Evolutionary conservation across 202 grass and related monocot species (phyloP).

Genomic region (Saccharum hybrid): DNA sequence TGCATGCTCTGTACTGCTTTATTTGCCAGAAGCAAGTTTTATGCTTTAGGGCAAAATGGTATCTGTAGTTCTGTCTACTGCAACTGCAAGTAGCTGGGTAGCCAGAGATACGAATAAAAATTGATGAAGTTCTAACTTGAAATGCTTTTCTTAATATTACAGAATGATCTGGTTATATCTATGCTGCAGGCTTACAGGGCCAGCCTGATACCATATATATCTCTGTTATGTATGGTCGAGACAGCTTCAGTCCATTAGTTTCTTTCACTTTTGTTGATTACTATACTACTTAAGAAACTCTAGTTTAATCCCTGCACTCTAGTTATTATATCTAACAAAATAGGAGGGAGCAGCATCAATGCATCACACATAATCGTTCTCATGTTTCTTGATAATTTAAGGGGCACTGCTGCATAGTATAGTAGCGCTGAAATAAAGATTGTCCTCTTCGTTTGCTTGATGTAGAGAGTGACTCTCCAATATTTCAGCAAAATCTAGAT

Average conservation of each 20-base stretch:
- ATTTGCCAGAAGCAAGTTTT: slow-evolving; percentile 21
- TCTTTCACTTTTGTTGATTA: slow-evolving; percentile 12
- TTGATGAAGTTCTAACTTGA: neutral
- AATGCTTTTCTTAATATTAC: neutral
- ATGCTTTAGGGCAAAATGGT: slow-evolving; percentile 1
- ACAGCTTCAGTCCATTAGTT: slow-evolving; percentile 3
- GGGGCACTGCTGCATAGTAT: neutral
- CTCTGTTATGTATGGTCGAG: slow-evolving; percentile 2
- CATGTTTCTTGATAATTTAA: neutral
- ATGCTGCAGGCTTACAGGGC: neutral
- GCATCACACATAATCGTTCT: slow-evolving; percentile 12
- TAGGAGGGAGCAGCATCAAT: neutral
- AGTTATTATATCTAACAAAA: neutral
- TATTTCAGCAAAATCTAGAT: neutral
- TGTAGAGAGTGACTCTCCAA: neutral
- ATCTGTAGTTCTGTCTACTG: neutral
- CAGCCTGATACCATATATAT: neutral
- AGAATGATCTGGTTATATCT: neutral
- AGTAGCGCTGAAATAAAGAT: neutral
- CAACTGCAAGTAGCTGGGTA: slow-evolving; percentile 15
- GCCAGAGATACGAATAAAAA: neutral
- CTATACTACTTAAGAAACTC: neutral
- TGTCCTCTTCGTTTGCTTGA: neutral
- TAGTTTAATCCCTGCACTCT: neutral
- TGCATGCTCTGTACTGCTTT: slow-evolving; percentile 7